phyloP scores from a whole-genome alignment of 352 stramenopile species.

The Phytophthora citricola region DNA sequence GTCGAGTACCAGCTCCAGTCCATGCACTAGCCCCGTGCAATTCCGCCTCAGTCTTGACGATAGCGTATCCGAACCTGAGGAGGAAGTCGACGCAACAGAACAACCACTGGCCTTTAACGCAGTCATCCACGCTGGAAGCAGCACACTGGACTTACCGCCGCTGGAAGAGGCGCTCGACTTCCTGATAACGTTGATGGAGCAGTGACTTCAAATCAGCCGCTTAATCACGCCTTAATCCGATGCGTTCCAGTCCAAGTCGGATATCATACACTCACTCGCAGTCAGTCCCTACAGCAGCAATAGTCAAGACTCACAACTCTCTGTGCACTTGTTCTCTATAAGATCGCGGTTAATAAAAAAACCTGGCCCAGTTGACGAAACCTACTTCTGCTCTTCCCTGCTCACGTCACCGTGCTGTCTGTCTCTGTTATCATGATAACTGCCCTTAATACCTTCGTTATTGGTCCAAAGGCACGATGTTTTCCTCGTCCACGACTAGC shows the following conservation, averaged over 20 bases:
- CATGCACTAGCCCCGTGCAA: constrained; percentile 34
- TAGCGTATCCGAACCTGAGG: constrained; percentile 15
- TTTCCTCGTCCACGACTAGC: constrained; percentile 79
- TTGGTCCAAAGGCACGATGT: constrained; percentile 57
- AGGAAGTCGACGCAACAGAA: constrained; percentile 18
- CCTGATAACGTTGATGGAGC: constrained; percentile 55
- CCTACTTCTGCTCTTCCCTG: background rate
- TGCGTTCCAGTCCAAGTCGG: constrained; percentile 3
- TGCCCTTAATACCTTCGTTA: constrained; percentile 5
- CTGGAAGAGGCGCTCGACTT: constrained; percentile 67
- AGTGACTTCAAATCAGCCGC: constrained; percentile 11
- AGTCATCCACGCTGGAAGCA: background rate
- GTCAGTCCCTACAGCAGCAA: constrained; percentile 2
- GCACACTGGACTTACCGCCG: constrained; percentile 36
- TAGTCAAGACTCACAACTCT: background rate
- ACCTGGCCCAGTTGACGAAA: constrained; percentile 1
- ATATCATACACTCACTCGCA: constrained; percentile 4
- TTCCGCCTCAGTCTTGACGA: constrained; percentile 22
- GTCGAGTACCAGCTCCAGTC: constrained; percentile 32
- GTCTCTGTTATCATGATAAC: constrained; percentile 10
- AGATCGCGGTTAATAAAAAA: constrained; percentile 26
- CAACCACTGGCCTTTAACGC: constrained; percentile 6
- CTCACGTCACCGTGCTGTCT: constrained; percentile 9
- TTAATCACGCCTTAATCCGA: background rate
- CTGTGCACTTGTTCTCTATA: constrained; percentile 27